Base-by-base conservation (phyloP, 1,284 basidiomycete genomes). In the Rhodofomes roseus region DNA sequence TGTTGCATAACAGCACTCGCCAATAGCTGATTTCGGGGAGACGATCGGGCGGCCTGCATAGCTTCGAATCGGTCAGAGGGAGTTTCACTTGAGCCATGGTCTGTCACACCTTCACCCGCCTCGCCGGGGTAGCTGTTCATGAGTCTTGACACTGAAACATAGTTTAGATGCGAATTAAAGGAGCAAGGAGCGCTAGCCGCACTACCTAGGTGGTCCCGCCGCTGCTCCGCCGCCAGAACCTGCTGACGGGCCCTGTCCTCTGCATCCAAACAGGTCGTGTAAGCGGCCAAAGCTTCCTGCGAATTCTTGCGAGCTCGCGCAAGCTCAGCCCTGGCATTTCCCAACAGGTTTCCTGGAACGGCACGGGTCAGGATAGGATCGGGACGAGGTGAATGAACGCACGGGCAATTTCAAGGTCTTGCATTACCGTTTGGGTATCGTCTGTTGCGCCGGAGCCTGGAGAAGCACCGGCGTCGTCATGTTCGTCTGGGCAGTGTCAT, bases 121-220 rank as follows among this genome's bases (percentile, higher is more conserved):
- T 66, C 64, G 36, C 58, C 58, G 22, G 64, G 64, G 59, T 65
- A 66, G 27, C 52, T 62, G 54, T 68, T 62, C 34, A 68, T 62
- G 31, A 73, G 64, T 1, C 66, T 67, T 20, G 70, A 63, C 66
- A 71, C 71, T 73, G 61, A 1, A 34, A 14, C 25, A 51, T 27
- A 16, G 16, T 55, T 60, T 29, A 60, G 54, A 31, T 14, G 41
- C 50, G 29, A 41, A 37, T 59, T 36, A 57, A 55, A 14, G 58
- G 5, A 34, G 2, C 22, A 12, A 16, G 29, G 44, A 36, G 37
- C 11, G 29, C 57, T 29, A 43, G 22, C 31, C 22, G 23, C 73
- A 78, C 70, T 71, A 90, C 87, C 84, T 65, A 89, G 79, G 64
- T 85, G 82, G 65, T 90, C 88, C 60, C 86, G 81, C 55, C 85